These are phyloP conservation scores for Coemansia furcata DNA, from an alignment of 192 early-diverging fungal species.

Conservation along the genomic window DNA sequence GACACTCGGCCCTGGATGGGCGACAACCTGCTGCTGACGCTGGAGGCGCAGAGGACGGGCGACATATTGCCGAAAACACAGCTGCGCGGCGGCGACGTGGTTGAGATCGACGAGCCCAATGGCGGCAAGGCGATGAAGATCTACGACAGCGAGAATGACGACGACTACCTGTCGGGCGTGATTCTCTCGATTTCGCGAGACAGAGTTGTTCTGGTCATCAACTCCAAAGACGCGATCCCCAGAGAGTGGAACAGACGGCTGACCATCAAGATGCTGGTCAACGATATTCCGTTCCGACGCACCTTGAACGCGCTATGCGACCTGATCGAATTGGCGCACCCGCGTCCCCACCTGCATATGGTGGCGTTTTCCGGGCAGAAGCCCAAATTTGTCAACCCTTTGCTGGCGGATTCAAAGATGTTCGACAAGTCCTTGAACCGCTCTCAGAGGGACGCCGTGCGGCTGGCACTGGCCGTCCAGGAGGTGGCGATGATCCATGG, in stretches of 20 bases:
- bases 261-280: neutral
- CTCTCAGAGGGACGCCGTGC: conserved; percentile 69
- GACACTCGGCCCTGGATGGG: neutral
- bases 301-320: neutral
- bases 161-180: neutral
- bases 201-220: neutral
- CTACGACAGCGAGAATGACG: neutral
- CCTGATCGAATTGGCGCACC: neutral
- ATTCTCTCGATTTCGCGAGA: neutral
- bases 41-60: neutral
- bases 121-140: neutral
- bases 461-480: conserved; percentile 57
- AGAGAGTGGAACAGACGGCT: neutral
- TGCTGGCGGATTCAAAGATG: neutral
- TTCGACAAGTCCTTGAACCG: conserved; percentile 55
- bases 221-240: neutral
- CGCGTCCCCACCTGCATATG: neutral
- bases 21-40: neutral
- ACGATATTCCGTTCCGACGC: neutral
- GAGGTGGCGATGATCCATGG: conserved; percentile 80
- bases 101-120: neutral
- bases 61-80: neutral
- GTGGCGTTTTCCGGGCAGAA: neutral
- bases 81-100: neutral
- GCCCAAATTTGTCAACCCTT: neutral